phyloP scores from a whole-genome alignment of 192 early-diverging fungal genomes.

The Chytriomyces confervae region DNA sequence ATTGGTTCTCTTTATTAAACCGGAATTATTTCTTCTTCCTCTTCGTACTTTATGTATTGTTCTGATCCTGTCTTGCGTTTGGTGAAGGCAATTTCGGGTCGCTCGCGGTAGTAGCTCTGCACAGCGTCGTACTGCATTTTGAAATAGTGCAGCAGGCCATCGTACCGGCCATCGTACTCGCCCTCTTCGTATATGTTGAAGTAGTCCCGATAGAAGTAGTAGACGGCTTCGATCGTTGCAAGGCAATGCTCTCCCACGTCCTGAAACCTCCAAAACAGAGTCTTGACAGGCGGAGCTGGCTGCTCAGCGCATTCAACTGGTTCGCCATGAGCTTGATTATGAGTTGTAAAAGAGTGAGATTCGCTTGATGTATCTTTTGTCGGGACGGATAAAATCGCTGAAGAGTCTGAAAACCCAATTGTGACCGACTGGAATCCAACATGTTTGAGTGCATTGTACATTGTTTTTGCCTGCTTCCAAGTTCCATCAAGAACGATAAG shows the following conservation, averaged over 20 bases:
- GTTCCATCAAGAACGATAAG: conserved; percentile 95
- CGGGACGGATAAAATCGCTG: neutral
- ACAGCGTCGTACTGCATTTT: conserved; percentile 83
- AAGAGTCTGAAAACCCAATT: conserved; percentile 35
- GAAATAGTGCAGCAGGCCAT: conserved; percentile 90
- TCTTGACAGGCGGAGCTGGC: conserved; percentile 46
- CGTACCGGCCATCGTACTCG: conserved; percentile 70
- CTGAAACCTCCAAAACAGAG: conserved; percentile 94
- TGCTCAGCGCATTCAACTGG: neutral
- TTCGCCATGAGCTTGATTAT: no score
- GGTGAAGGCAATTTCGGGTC: conserved; percentile 64
- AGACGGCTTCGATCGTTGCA: conserved; percentile 96
- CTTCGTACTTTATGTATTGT: conserved; percentile 50
- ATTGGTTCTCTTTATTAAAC: neutral
- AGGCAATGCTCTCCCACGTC: conserved; percentile 71
- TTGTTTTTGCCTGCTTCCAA: conserved; percentile 80
- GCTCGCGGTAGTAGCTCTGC: conserved; percentile 75
- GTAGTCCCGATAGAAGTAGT: conserved; percentile 90
- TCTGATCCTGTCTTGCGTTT: conserved; percentile 41
- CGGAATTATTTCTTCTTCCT: neutral
- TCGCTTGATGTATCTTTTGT: neutral
- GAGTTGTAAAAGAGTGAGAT: neutral
- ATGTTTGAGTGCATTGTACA: conserved; percentile 42
- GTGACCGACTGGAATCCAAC: conserved; percentile 60
- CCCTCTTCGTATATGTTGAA: conserved; percentile 44